Base-by-base conservation (phyloP, 2,329 filamentous ascomycete species). In the Talaromyces sp. region DNA sequence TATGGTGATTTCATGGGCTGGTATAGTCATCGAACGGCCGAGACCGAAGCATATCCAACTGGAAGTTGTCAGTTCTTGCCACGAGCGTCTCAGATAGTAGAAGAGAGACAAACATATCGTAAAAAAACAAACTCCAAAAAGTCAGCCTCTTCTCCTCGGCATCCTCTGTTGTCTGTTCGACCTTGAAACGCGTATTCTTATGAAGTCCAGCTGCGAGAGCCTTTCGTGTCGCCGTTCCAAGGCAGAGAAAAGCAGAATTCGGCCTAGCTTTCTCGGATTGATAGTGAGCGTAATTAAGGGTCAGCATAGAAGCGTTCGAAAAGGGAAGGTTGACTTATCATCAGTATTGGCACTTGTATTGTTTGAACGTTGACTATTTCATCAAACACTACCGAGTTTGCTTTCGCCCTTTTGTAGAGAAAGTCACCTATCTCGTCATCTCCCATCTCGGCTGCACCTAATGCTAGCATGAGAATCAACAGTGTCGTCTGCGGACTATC, bases 41-140 rank as follows among this genome's bases (percentile, higher is more conserved):
- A 79, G 67, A 16, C 79, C 77, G 59, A 81, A 80, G 60, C 78
- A 81, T 35, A 76, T 75, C 79, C 80, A 82, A 5, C 80, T 82
- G 3, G 37, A 37, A 27, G 31, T 3, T 16, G 16, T 59, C 56
- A 59, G 56, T 14, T 37, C 45, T 43, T 10, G 16, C 3, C 47
- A 57, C 13, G 24, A 5, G 50, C 19, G 14, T n/a, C 2, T 11
- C 19, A 31, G 5, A 27, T 10, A 41, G 33, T 7, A 45, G 10
- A 52, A 8, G 19, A 13, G 9, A 52, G 13, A 68, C 76, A 3
- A 54, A 82, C 80, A 74, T 81, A 71, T 82, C 80, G 68, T 77
- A 82, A 31, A 79, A 73, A 66, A 75, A 82, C 1, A 82, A 68
- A 61, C 75, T 76, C 77, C 77, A 79, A 54, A 79, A 76, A 0